Percentiles rank a stretch among this genome's conserved stretches.
These are phyloP conservation scores for Blastobotrys chiropterorum DNA, from an alignment of 805 yeast genomes.

Conservation along the genomic window DNA sequence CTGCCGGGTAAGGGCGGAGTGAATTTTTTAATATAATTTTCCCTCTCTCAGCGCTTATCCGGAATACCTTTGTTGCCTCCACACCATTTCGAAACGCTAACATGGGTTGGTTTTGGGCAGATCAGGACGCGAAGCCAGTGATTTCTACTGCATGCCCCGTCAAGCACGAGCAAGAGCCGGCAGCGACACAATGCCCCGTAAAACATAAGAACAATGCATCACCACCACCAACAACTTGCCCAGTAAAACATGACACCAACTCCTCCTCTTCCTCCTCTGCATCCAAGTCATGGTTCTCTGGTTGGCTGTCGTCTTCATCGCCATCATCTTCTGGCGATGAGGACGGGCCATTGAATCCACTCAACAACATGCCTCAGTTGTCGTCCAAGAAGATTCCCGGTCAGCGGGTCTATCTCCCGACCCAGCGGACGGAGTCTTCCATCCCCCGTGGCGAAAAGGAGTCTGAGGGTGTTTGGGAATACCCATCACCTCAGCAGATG, in stretches of 20 bases:
- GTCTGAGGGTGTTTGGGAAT: constrained; percentile 86
- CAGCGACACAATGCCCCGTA: constrained; percentile 35
- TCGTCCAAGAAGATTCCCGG: constrained; percentile 72
- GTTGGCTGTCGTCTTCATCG: constrained; percentile 17
- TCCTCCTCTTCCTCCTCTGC: constrained; percentile 38
- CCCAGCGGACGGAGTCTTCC: constrained; percentile 73
- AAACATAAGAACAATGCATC: constrained; percentile 29
- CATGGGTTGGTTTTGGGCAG: constrained; percentile 97
- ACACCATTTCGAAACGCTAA: background rate
- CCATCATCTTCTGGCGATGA: too few species aligned
- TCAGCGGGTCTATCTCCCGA: constrained; percentile 71
- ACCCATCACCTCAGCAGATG: constrained; percentile 99
- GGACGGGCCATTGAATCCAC: constrained; percentile 50
- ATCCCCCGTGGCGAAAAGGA: constrained; percentile 75
- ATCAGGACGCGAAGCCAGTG: constrained; percentile 16
- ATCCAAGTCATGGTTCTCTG: constrained; percentile 15
- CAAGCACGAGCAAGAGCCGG: constrained; percentile 3
- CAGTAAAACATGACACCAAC: constrained; percentile 22
- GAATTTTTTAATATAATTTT: too few species aligned
- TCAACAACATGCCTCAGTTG: constrained; percentile 81
- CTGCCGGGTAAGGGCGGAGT: too few species aligned
- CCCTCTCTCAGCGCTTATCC: background rate
- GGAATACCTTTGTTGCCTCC: background rate
- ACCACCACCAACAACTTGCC: constrained; percentile 25
- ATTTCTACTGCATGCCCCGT: constrained; percentile 6